Evolutionary conservation across 2,329 filamentous ascomycete genomes (phyloP), one percentile per base, ranked within the genome.

Genomic region (Helotiales sp.): DNA sequence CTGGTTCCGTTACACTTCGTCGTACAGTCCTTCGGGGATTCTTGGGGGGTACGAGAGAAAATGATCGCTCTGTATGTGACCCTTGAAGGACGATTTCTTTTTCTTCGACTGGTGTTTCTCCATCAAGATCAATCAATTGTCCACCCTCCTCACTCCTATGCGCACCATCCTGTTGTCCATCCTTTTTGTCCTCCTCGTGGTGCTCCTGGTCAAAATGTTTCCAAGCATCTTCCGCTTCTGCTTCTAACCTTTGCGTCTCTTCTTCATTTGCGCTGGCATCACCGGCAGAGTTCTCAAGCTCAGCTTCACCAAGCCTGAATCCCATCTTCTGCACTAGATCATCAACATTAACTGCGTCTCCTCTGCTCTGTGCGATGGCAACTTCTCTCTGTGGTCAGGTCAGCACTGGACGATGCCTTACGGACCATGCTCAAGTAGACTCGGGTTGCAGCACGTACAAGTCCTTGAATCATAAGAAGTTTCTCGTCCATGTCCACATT

Each of bases 401-500:
- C n/a, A n/a, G n/a, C n/a, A n/a, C n/a, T n/a, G n/a, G 13, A 12
- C n/a, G 36, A 25, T 2, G 19, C 22, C 13, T 38, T 34, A 5
- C 40, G 22, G 3, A 15, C 13, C 22, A 25, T 24, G 7, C 31
- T 27, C 22, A 2, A 7, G n/a, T 25, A 25, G 6, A 2, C 15
- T 48, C 5, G 7, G n/a, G 3, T 17, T 40, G 17, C n/a, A 27
- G 31, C 40, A n/a, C 30, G 24, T 48, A 25, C 13, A 49, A 25
- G 13, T 10, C 47, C n/a, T 40, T 44, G 19, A 10, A 54, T 47
- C 52, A 54, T n/a, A 7, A 42, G 48, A 15, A 54, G 3, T 12
- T 54, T 54, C 42, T 54, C 52, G 10, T 54, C 52, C n/a, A 44
- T 22, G 24, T 54, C 52, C 42, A 49, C 52, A n/a, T 24, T 25